These are phyloP conservation scores for Rhodamnia rubescens DNA, from an alignment of 345 rosid genomes.

Conservation along the genomic window DNA sequence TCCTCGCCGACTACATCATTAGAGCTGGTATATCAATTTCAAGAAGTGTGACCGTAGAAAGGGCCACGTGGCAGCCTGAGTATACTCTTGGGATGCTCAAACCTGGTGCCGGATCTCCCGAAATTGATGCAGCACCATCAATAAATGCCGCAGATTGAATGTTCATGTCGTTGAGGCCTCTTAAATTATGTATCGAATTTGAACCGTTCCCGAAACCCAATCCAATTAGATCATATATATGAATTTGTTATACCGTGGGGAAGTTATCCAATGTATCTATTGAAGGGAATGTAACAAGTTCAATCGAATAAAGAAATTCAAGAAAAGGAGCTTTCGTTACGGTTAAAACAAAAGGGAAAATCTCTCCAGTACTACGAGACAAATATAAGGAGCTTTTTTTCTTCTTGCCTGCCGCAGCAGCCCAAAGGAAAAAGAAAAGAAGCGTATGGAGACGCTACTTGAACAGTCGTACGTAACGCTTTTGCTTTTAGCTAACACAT, in stretches of 20 bases:
- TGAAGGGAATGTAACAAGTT: too few relatives aligned
- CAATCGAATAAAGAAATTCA: not conserved
- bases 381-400: not conserved
- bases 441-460: not conserved
- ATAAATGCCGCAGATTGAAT: not conserved
- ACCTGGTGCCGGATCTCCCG: not conserved
- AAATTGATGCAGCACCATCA: not conserved
- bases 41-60: not conserved
- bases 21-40: not conserved
- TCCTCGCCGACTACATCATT: not conserved
- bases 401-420: not conserved
- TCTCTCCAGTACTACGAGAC: not conserved
- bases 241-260: too few relatives aligned
- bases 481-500: not conserved
- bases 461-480: not conserved
- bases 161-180: not conserved
- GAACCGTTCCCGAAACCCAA: not conserved
- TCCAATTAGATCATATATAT: not conserved
- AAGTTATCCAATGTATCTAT: too few relatives aligned
- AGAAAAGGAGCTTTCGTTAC: not conserved
- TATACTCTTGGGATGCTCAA: not conserved
- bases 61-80: not conserved
- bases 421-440: not conserved
- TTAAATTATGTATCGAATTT: too few relatives aligned
- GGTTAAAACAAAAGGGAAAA: not conserved